Percentiles rank a stretch among this genome's conserved stretches.
These are phyloP conservation scores for Pythium phragmitis DNA, from an alignment of 352 stramenopile species.

Conservation along the genomic window DNA sequence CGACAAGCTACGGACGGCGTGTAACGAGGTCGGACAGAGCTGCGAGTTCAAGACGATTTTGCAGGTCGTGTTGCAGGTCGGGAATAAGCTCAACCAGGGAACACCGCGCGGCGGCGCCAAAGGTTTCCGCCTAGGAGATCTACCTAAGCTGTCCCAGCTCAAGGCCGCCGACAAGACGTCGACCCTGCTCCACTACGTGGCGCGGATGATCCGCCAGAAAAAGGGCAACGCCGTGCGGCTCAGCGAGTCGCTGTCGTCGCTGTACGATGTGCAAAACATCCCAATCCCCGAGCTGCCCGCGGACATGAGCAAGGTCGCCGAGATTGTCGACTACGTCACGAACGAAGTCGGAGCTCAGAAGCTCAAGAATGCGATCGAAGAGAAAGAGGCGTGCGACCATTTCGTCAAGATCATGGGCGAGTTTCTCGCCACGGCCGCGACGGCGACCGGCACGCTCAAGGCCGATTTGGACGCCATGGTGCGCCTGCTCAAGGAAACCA, in stretches of 20 bases:
- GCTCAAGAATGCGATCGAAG: constrained; percentile 76
- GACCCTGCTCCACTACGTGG: constrained; percentile 75
- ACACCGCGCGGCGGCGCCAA: constrained; percentile 67
- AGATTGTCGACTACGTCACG: constrained; percentile 60
- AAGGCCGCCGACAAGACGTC: constrained; percentile 60
- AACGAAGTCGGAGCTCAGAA: constrained; percentile 64
- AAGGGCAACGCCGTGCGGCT: constrained; percentile 62
- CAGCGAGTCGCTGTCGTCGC: constrained; percentile 55
- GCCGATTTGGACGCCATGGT: constrained; percentile 50
- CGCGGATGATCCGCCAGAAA: constrained; percentile 66
- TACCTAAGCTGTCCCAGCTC: constrained; percentile 70
- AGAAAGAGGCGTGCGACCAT: constrained; percentile 54
- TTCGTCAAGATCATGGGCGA: constrained; percentile 69
- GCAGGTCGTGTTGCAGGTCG: constrained; percentile 70
- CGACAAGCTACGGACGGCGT: constrained; percentile 53
- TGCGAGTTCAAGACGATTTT: constrained; percentile 70
- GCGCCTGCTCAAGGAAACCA: constrained; percentile 50
- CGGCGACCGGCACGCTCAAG: constrained; percentile 37
- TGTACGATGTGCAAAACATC: constrained; percentile 81
- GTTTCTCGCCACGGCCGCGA: constrained; percentile 48
- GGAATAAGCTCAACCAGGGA: constrained; percentile 87
- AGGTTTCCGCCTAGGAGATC: constrained; percentile 61
- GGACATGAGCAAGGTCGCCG: constrained; percentile 64
- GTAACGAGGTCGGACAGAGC: constrained; percentile 59
- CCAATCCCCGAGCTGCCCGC: constrained; percentile 68